These are phyloP conservation scores for Saksenaea vasiformis DNA, from an alignment of 371 early-diverging fungal genomes.

Conservation along the genomic window DNA sequence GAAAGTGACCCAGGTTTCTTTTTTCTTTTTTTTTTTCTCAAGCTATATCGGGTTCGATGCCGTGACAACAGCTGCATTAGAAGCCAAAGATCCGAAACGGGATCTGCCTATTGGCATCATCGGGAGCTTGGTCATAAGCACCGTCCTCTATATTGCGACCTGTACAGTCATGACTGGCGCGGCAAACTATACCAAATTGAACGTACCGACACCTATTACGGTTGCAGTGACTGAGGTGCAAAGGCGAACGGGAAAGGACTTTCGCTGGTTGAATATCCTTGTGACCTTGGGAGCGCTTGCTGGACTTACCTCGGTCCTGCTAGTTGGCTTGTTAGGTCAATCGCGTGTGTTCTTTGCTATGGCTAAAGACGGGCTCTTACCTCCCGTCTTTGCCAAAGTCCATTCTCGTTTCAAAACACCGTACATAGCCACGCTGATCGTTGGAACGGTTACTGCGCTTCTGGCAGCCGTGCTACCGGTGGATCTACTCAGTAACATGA, in stretches of 20 bases:
- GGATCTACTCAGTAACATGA: slow-evolving; percentile 82
- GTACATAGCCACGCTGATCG: slow-evolving; percentile 66
- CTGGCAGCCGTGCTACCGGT: slow-evolving; percentile 80
- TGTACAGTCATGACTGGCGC: slow-evolving; percentile 79
- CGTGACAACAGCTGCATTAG: slow-evolving; percentile 87
- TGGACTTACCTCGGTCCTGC: slow-evolving; percentile 80
- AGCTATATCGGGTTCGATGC: slow-evolving; percentile 91
- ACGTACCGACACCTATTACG: slow-evolving; percentile 63
- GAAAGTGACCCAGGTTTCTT: too few species aligned
- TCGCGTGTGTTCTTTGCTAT: slow-evolving; percentile 88
- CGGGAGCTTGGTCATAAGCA: slow-evolving; percentile 74
- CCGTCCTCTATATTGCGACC: slow-evolving; percentile 75
- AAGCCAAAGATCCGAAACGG: slow-evolving; percentile 77
- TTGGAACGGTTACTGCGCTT: slow-evolving; percentile 71
- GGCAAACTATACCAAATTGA: slow-evolving; percentile 54
- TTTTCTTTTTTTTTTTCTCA: background rate
- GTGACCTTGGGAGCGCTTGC: slow-evolving; percentile 77
- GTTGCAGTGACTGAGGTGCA: slow-evolving; percentile 57
- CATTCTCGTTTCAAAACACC: slow-evolving; percentile 74
- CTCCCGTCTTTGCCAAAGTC: slow-evolving; percentile 67
- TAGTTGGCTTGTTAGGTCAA: slow-evolving; percentile 77
- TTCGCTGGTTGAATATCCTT: slow-evolving; percentile 69
- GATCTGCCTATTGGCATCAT: slow-evolving; percentile 91
- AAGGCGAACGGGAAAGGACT: slow-evolving; percentile 45
- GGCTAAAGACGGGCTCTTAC: slow-evolving; percentile 86